Conservation (phyloP, 1,284 basidiomycete species). For the Ganoderma meredithae region DNA sequence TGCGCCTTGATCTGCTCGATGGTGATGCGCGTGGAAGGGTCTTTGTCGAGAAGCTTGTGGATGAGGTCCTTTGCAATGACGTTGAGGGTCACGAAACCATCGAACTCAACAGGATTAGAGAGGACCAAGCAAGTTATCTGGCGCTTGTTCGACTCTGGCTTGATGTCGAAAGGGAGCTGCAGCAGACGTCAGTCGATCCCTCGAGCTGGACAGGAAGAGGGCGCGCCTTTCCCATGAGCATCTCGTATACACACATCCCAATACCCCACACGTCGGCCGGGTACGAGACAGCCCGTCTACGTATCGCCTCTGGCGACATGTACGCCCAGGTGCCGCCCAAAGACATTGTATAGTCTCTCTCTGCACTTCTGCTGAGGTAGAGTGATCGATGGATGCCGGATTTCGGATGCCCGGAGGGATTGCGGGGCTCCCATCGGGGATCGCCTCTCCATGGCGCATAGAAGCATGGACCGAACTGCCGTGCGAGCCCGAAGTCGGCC, state of each 20-base stretch:
- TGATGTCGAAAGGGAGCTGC: conserved; percentile 12
- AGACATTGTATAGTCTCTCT: conserved; percentile 6
- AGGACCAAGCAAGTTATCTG: not conserved
- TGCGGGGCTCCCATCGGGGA: not conserved
- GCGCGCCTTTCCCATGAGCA: not conserved
- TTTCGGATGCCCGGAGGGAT: not conserved
- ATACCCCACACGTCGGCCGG: conserved; percentile 50
- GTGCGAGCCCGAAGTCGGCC: conserved; percentile 68
- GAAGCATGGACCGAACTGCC: conserved; percentile 56
- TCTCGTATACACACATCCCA: conserved; percentile 57
- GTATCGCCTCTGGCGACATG: conserved; percentile 66
- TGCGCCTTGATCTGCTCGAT: conserved; percentile 30
- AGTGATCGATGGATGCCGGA: not conserved
- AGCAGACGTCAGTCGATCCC: conserved; percentile 51
- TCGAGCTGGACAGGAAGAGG: conserved; percentile 31
- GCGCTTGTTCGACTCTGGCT: conserved; percentile 11
- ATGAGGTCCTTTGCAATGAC: not conserved
- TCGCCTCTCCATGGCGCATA: conserved; percentile 8
- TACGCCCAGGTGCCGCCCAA: conserved; percentile 52
- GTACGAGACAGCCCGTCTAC: conserved; percentile 41
- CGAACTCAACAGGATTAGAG: not conserved
- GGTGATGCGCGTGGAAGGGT: conserved; percentile 25
- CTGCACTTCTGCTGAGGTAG: not conserved
- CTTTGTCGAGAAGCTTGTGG: conserved; percentile 30
- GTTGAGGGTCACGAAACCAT: not conserved